Evolutionary conservation across 2,329 filamentous ascomycete species (phyloP), one percentile per base, ranked within the genome.

Genomic region (Fusarium citri): DNA sequence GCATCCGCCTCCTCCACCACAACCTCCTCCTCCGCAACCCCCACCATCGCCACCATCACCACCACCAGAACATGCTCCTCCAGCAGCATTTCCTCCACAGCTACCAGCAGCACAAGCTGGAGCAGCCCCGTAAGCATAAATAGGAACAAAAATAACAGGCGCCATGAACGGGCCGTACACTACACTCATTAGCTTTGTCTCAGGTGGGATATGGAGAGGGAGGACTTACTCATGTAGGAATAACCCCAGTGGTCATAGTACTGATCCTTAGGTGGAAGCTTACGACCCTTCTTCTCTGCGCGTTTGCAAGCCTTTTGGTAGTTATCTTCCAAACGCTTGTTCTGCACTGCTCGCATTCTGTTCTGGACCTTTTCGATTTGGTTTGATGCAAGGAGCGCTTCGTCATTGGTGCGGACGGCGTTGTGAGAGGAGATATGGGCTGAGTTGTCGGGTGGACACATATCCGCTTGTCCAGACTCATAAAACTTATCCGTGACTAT

Each of bases 341-440:
- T 65, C 7, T 78, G 60, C 2, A 61, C 14, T 1, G 53, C 50
- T 59, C 74, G 57, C 57, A 61, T 22, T 69, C 62, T 68, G 10
- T 48, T 60, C 2, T 68, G 59, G 0, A 72, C 53, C 12, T 45
- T 61, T 34, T 72, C 63, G 3, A 54, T 20, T 14, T 53, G 49
- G 9, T 45, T 64, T 1, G 54, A 46, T 5, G 63, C 50, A 7
- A 60, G 28, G n/a, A 58, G 34, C 4, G 43, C 42, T 23, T 74
- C 55, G 4, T 59, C 55, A 2, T 26, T 26, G 8, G 43, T 51
- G 22, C 60, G 51, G 5, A 94, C 88, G 2, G 91, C 86, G 72
- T 89, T 93, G 82, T 95, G 92, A 0, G 90, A 85, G 0, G 89
- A 92, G 66, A 95, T 91, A 76, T 95, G 92, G 0, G 89, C 86